A percentile compares a stretch with the other conserved stretches of the same genome.
Conservation (phyloP, 306 rosid genomes). For the Acmispon strigosus region DNA sequence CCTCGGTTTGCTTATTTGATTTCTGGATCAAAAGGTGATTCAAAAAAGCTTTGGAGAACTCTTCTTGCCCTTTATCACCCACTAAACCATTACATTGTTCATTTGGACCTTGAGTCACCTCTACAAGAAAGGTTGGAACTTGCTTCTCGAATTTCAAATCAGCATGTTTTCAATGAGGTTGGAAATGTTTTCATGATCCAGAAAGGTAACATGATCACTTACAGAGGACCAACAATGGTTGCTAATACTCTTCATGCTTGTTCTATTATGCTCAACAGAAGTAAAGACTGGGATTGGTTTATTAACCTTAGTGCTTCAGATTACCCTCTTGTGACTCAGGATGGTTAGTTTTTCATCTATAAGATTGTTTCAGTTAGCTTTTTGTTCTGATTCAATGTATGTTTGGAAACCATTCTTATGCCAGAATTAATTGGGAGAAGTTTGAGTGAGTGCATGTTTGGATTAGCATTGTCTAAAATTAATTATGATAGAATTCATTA, state of each 20-base stretch:
- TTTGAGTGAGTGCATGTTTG: too few species aligned
- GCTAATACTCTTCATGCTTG: slow-evolving; percentile 90
- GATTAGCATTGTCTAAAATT: too few species aligned
- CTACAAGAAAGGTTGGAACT: slow-evolving; percentile 66
- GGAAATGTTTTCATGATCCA: slow-evolving; percentile 70
- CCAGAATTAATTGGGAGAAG: too few species aligned
- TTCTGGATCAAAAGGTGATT: slow-evolving; percentile 75
- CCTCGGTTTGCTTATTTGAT: slow-evolving; percentile 78
- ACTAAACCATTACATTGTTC: slow-evolving; percentile 65
- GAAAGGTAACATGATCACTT: slow-evolving; percentile 84
- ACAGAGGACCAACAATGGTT: slow-evolving; percentile 87
- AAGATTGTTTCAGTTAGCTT: background rate
- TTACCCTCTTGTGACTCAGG: slow-evolving; percentile 86
- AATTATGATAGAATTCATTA: too few species aligned
- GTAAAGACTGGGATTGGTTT: slow-evolving; percentile 91
- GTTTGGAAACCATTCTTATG: too few species aligned
- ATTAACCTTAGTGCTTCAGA: slow-evolving; percentile 94
- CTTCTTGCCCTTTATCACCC: slow-evolving; percentile 79
- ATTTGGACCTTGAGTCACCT: slow-evolving; percentile 72
- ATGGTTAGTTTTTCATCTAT: slow-evolving; percentile 50
- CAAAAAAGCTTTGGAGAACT: slow-evolving; percentile 86
- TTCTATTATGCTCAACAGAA: slow-evolving; percentile 73
- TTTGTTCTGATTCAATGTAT: background rate
- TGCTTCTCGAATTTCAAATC: slow-evolving; percentile 47
- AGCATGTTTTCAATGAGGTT: slow-evolving; percentile 47